phyloP scores from a whole-genome alignment of 1,139 yeast species.

The Yamadazyma kanchanaburiensis region DNA sequence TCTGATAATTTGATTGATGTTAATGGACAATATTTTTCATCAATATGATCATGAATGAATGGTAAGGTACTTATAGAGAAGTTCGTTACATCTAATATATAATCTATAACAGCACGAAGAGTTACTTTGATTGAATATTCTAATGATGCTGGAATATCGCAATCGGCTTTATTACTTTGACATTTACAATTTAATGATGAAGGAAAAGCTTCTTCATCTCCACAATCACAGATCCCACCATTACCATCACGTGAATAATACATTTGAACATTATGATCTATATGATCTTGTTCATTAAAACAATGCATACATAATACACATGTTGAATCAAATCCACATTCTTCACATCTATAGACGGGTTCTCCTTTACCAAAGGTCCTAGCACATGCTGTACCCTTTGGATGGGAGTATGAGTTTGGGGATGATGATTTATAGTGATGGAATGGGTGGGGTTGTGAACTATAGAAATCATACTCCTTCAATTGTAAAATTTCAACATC shows the following conservation, averaged over 20 bases:
- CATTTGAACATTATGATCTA: conserved; percentile 57
- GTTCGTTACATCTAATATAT: conserved; percentile 45
- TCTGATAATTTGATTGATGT: conserved; percentile 26
- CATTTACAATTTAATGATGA: conserved; percentile 52
- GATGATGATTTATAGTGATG: conserved; percentile 2
- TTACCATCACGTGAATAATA: conserved; percentile 45
- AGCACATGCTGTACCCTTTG: conserved; percentile 54
- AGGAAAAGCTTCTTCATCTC: conserved; percentile 79
- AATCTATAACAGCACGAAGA: conserved; percentile 40
- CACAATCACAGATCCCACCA: conserved; percentile 86
- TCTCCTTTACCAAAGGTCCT: conserved; percentile 56
- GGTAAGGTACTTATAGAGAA: conserved; percentile 35
- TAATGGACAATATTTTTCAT: conserved; percentile 16
- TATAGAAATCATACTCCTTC: conserved; percentile 6
- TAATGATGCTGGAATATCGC: conserved; percentile 8
- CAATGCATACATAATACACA: conserved; percentile 73
- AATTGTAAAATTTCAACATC: conserved; percentile 16
- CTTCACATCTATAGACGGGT: conserved; percentile 60
- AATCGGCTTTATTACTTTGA: conserved; percentile 14
- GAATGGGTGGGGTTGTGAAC: neutral
- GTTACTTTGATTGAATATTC: conserved; percentile 21
- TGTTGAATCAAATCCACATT: conserved; percentile 70
- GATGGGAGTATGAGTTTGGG: conserved; percentile 18
- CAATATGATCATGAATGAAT: conserved; percentile 25
- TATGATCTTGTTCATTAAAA: conserved; percentile 65